Evolutionary conservation across 257 asterid genomes (phyloP), one percentile per base, ranked within the genome.

Genomic region (Avicennia marina): DNA sequence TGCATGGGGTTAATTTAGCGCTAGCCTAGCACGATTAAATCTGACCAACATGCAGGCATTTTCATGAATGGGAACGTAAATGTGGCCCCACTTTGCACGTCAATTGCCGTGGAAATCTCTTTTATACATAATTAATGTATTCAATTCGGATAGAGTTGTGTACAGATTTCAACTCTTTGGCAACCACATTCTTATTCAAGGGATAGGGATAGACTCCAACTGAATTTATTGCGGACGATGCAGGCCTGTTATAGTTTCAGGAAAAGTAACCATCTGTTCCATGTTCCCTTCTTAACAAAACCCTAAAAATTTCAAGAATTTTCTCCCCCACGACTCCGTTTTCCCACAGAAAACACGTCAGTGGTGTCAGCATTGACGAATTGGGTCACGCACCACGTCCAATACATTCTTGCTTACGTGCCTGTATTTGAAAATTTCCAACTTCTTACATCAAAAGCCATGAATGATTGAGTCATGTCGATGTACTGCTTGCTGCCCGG

Each of bases 1-100:
- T n/a, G n/a, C n/a, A n/a, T n/a, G n/a, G n/a, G n/a, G n/a, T n/a
- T n/a, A n/a, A n/a, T n/a, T n/a, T n/a, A n/a, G n/a, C n/a, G n/a
- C n/a, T n/a, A n/a, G n/a, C n/a, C n/a, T n/a, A n/a, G n/a, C n/a
- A n/a, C 39, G 12, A 25, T 43, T 47, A 31, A 4, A 1, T 45
- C 71, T 60, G 75, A 70, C 71, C 67, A 70, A 70, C 64, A 70
- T 70, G 71, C 67, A 58, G 64, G 51, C 36, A 2, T 17, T 60
- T 52, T 53, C 31, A 51, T 39, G 49, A 55, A 62, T 50, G 17
- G 39, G 19, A n/a, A 25, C 21, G 56, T 33, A 34, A 45, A 20
- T 40, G 63, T 54, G 69, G 68, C 24, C 64, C 60, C 40, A 22
- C 32, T 29, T 42, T 34, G 18, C 7, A 16, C 33, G 52, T 40